These are phyloP conservation scores for Acanthamoeba culbertsoni DNA, from an alignment of 208 protist genomes.

Conservation along the genomic window DNA sequence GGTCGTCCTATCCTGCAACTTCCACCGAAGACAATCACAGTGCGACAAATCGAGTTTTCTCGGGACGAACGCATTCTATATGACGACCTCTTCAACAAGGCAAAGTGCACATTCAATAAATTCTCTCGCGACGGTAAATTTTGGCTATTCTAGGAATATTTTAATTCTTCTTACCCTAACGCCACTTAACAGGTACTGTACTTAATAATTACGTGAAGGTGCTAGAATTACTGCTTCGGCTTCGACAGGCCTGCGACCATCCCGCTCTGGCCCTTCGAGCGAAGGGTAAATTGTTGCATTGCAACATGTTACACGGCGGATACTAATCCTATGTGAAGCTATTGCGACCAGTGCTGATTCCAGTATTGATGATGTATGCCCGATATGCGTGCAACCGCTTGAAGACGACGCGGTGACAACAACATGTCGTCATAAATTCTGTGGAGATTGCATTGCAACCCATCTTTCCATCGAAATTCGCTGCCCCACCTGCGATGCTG, in stretches of 20 bases:
- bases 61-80: not conserved
- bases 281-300: not conserved
- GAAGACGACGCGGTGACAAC: not conserved
- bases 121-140: not conserved
- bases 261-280: not conserved
- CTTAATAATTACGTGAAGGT: not conserved
- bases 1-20: not conserved
- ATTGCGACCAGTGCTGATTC: not conserved
- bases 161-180: not conserved
- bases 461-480: not conserved
- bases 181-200: not conserved
- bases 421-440: not conserved
- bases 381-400: not conserved
- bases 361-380: not conserved
- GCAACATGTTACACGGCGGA: not conserved
- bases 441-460: not conserved
- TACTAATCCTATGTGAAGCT: too few relatives aligned
- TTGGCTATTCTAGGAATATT: not conserved
- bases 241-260: conserved; percentile 23
- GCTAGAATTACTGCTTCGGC: not conserved
- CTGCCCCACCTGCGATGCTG: not conserved
- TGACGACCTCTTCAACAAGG: not conserved
- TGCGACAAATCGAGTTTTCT: not conserved
- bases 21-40: not conserved
- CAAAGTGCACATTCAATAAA: not conserved